A percentile compares a stretch with the other conserved stretches of the same genome.
Evolutionary conservation across 2,329 filamentous ascomycete species (phyloP).

Genomic region (Cercospora beticola): DNA sequence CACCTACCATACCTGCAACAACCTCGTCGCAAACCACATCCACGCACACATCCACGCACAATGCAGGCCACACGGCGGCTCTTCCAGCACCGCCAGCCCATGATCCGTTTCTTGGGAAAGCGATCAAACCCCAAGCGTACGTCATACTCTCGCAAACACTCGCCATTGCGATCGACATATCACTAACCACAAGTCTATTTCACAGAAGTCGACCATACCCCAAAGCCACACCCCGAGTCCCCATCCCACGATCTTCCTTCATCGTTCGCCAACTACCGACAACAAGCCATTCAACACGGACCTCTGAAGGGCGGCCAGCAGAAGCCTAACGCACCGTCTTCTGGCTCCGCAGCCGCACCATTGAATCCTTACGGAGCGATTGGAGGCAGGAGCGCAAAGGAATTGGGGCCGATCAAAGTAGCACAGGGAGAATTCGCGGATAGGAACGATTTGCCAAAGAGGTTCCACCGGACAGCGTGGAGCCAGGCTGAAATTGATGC

Average conservation of each 20-base stretch:
- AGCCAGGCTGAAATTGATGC: constrained; percentile 87
- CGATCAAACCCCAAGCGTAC: constrained; percentile 47
- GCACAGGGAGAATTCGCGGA: constrained; percentile 80
- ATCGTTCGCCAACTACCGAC: constrained; percentile 73
- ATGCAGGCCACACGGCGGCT: constrained; percentile 51
- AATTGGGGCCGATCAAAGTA: constrained; percentile 71
- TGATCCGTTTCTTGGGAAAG: constrained; percentile 55
- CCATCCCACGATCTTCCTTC: constrained; percentile 64
- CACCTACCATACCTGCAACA: neutral
- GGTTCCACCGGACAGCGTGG: constrained; percentile 76
- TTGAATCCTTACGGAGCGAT: constrained; percentile 40
- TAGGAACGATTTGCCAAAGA: constrained; percentile 77
- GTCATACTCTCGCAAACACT: constrained; percentile 21
- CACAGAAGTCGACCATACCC: constrained; percentile 71
- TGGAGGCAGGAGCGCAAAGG: constrained; percentile 64
- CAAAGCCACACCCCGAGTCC: constrained; percentile 70
- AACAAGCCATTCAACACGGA: constrained; percentile 75
- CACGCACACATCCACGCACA: constrained; percentile 18
- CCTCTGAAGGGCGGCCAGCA: constrained; percentile 53
- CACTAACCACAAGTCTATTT: neutral
- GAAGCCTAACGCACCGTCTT: constrained; percentile 15
- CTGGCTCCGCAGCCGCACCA: constrained; percentile 21
- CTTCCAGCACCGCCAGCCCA: constrained; percentile 49
- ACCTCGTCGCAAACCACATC: neutral
- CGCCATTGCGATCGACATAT: neutral